Evolutionary conservation across 768 basidiomycete genomes (phyloP).

Genomic region (Lentinus brumalis): DNA sequence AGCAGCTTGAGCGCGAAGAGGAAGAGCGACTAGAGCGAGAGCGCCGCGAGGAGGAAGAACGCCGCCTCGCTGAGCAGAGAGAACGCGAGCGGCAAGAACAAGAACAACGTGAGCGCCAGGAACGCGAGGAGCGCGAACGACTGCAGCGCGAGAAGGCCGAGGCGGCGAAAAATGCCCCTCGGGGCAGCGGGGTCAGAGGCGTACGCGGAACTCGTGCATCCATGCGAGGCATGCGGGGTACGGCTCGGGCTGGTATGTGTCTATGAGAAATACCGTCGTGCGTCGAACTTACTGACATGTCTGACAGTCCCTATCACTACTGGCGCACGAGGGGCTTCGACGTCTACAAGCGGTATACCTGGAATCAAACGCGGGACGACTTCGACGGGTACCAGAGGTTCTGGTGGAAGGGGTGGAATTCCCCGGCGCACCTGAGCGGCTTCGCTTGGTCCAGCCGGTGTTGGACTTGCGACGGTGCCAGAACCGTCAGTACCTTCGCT

Average conservation of each 20-base stretch:
- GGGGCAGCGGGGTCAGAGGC: constrained; percentile 63
- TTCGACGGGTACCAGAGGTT: not conserved
- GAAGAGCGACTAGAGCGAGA: constrained; percentile 42
- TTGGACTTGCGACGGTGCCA: too few species aligned
- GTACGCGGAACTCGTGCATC: constrained; percentile 74
- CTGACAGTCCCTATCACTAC: constrained; percentile 11
- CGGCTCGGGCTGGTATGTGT: constrained; percentile 15
- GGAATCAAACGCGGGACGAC: constrained; percentile 11
- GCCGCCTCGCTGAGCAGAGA: constrained; percentile 28
- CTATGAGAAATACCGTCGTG: not conserved
- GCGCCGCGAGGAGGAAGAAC: constrained; percentile 38
- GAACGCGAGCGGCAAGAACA: constrained; percentile 52
- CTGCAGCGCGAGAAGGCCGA: constrained; percentile 50
- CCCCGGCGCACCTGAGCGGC: constrained; percentile 16
- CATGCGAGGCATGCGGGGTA: constrained; percentile 41
- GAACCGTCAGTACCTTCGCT: too few species aligned
- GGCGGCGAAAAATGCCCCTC: constrained; percentile 25
- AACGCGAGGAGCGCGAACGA: constrained; percentile 44
- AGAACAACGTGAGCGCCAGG: constrained; percentile 49
- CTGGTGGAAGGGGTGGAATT: constrained; percentile 19
- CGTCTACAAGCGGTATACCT: constrained; percentile 5
- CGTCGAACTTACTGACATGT: too few species aligned
- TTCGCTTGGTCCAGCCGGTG: not conserved
- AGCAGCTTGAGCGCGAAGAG: constrained; percentile 47
- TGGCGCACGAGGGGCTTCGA: constrained; percentile 5